Conservation (phyloP, 192 early-diverging fungal species). For the Spinellus fusiger region DNA sequence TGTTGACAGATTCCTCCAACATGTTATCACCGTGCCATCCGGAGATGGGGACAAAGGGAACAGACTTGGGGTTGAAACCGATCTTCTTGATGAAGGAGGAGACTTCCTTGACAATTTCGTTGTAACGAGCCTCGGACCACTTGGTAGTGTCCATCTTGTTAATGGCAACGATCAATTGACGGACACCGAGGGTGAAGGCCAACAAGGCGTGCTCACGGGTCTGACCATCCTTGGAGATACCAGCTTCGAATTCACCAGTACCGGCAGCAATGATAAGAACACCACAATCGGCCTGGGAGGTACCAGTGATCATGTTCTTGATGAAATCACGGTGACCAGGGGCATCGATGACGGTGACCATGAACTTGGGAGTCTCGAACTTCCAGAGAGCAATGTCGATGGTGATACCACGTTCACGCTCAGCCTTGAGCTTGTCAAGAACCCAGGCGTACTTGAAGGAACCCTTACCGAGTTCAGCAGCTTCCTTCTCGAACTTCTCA, state of each 20-base stretch:
- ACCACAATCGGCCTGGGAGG: conserved; percentile 96
- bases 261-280: conserved; percentile 93
- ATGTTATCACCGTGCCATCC: conserved; percentile 99
- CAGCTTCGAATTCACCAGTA: conserved; percentile 87
- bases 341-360: conserved; percentile 95
- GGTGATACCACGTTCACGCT: conserved; percentile 99
- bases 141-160: conserved; percentile 99
- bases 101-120: conserved; percentile 96
- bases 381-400: conserved; percentile 98
- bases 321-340: conserved; percentile 99
- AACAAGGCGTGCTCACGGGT: conserved; percentile 99
- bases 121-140: conserved; percentile 92
- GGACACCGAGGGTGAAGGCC: conserved; percentile 95
- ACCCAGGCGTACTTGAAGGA: conserved; percentile 99
- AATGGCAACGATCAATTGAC: conserved; percentile 96
- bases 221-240: conserved; percentile 99
- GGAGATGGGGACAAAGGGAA: conserved; percentile 96
- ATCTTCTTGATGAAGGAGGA: conserved; percentile 96
- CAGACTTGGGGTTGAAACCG: conserved; percentile 88
- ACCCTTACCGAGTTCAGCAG: conserved; percentile 96
- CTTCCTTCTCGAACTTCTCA: conserved; percentile 99
- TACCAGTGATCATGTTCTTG: conserved; percentile 99
- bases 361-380: conserved; percentile 92
- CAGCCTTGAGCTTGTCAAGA: conserved; percentile 98
- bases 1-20: conserved; percentile 89